Evolutionary conservation across 148 eudicot species (phyloP), one percentile per base, ranked within the genome.

Genomic region (Camellia japonica): DNA sequence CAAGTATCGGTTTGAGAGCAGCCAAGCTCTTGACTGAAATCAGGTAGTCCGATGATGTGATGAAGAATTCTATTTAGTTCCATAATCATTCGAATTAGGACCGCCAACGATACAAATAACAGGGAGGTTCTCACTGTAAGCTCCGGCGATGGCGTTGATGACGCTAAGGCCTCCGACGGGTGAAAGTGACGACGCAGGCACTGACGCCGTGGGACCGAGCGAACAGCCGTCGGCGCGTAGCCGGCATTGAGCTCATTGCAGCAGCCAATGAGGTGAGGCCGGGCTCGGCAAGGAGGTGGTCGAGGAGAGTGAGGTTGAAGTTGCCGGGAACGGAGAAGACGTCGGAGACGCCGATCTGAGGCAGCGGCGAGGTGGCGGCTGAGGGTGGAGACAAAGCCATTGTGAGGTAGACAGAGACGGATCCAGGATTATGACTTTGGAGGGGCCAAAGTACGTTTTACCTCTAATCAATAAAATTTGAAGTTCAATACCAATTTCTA

Each of bases 201-300:
- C 98, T 97, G 5, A 94, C 98, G 10, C 98, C 98, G 2, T 93
- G 90, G 0, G 85, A 73, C 14, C 98, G 76, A 0, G 97, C 98
- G 78, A n/a, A n/a, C 85, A 94, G 0, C 98, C 98, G 23, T 94
- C 98, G 5, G 98, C 98, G 98, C 98, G 75, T 94, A 94, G 0
- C 98, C 98, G 6, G 98, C 98, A 85, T 94, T 94, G 19, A 94
- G 98, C 86, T 94, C 98, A 83, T 94, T 94, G 49, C 98, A 94
- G 78, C 98, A 94, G 67, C 98, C 98, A 58, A 94, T 69, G 2
- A 87, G 74, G 79, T 87, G 12, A 94, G 93, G n/a, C 87, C 89
- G 0, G 97, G 95, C 87, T 94, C 95, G 15, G 93, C 97, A 0
- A 94, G 0, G 47, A 94, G 90, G 63, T 94, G 95, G 83, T 94